A percentile compares a stretch with the other conserved stretches of the same genome.
These are phyloP conservation scores for Avena sativa DNA, from an alignment of 176 grass and related monocot species.

Conservation along the genomic window DNA sequence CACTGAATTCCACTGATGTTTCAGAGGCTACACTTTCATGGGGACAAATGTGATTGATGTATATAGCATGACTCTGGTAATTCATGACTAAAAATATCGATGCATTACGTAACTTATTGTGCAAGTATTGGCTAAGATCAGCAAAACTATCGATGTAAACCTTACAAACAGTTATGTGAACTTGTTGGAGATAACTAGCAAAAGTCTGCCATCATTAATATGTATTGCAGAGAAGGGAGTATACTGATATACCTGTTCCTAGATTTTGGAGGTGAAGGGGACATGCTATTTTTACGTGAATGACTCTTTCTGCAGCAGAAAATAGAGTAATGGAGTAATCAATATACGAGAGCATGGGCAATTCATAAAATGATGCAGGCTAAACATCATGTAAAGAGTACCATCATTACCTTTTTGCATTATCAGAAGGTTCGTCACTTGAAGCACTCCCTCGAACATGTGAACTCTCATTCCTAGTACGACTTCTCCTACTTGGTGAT, in stretches of 20 bases:
- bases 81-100: slow-evolving; percentile 34
- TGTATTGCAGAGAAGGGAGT: neutral
- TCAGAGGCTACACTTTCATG: neutral
- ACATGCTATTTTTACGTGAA: slow-evolving; percentile 54
- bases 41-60: neutral
- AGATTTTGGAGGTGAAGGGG: slow-evolving; percentile 73
- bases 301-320: slow-evolving; percentile 62
- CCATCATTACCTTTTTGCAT: slow-evolving; percentile 55
- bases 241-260: slow-evolving; percentile 63
- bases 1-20: slow-evolving; percentile 3
- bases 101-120: neutral
- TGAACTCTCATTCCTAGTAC: slow-evolving; percentile 59
- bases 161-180: slow-evolving; percentile 15
- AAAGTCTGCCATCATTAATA: slow-evolving; percentile 28
- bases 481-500: slow-evolving; percentile 57
- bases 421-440: slow-evolving; percentile 69
- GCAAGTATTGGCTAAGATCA: slow-evolving; percentile 24
- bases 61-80: slow-evolving; percentile 18
- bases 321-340: slow-evolving; percentile 32
- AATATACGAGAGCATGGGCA: slow-evolving; percentile 19
- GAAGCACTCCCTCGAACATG: slow-evolving; percentile 59
- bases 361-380: slow-evolving; percentile 31
- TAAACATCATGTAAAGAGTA: slow-evolving; percentile 30
- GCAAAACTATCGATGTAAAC: slow-evolving; percentile 14
- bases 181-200: slow-evolving; percentile 11